Percentiles rank a stretch among this genome's conserved stretches.
These are phyloP conservation scores for carrot (Daucus carota) DNA, from an alignment of 129 eudicot species.

Conservation along the genomic window DNA sequence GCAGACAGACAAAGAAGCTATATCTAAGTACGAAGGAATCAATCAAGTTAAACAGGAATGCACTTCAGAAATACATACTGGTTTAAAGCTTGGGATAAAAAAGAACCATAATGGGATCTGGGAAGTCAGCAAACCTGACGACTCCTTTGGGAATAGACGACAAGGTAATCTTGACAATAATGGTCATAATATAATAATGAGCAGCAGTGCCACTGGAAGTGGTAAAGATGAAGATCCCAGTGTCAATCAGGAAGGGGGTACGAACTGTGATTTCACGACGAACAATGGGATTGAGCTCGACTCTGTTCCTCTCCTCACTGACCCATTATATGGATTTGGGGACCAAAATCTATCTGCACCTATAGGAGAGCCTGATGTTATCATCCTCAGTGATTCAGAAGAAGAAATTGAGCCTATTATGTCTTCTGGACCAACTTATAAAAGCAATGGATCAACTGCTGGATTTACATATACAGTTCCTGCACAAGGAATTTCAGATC, in stretches of 20 bases:
- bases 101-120: conserved; percentile 29
- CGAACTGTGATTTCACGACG: conserved; percentile 15
- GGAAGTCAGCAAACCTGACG: conserved; percentile 12
- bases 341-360: conserved; percentile 28
- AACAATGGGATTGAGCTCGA: conserved; percentile 23
- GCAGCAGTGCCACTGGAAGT: conserved; percentile 46
- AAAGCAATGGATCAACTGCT: conserved; percentile 12
- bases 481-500: conserved; percentile 40
- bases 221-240: conserved; percentile 35
- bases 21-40: conserved; percentile 11
- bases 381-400: conserved; percentile 63
- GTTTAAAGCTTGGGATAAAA: conserved; percentile 69
- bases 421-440: conserved; percentile 13
- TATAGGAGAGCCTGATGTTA: conserved; percentile 30
- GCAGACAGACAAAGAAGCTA: conserved; percentile 2
- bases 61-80: conserved; percentile 45
- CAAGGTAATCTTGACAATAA: conserved; percentile 10
- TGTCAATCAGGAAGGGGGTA: conserved; percentile 20
- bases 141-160: conserved; percentile 10
- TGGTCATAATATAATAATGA: conserved; percentile 47
- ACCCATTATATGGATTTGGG: conserved; percentile 19
- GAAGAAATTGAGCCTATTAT: conserved; percentile 33
- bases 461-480: conserved; percentile 28
- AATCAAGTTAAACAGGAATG: conserved; percentile 61
- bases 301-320: conserved; percentile 17